Percentiles rank a stretch among this genome's conserved stretches.
Evolutionary conservation across 2,329 filamentous ascomycete genomes (phyloP).

Genomic region (Plectosphaerella plurivora): DNA sequence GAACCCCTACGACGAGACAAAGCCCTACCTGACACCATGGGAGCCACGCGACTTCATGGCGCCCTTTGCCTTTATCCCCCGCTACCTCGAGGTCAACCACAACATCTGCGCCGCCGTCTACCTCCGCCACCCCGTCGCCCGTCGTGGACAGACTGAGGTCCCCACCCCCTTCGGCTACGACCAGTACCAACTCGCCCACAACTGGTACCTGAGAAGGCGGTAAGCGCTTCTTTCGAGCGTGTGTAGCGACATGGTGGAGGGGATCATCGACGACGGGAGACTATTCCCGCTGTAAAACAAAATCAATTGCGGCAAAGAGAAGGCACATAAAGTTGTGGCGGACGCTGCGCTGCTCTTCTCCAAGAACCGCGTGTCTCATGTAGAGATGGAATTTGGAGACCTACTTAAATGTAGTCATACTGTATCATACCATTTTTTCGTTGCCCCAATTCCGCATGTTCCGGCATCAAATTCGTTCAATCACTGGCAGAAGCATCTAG

Average conservation of each 20-base stretch:
- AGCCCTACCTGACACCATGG: conserved; percentile 93
- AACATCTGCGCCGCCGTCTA: conserved; percentile 96
- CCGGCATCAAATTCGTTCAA: too few relatives aligned
- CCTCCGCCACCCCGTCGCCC: conserved; percentile 85
- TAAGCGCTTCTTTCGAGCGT: conserved; percentile 34
- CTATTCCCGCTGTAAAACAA: too few relatives aligned
- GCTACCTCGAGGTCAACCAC: conserved; percentile 96
- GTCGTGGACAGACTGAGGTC: conserved; percentile 74
- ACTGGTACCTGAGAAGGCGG: conserved; percentile 86
- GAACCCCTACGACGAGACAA: conserved; percentile 71
- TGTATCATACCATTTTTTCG: conserved; percentile 6
- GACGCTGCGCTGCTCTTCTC: too few relatives aligned
- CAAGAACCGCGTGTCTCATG: too few relatives aligned
- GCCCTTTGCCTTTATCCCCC: conserved; percentile 89
- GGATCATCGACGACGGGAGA: too few relatives aligned
- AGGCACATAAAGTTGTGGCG: too few relatives aligned
- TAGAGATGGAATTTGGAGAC: not conserved
- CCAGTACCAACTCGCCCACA: conserved; percentile 78
- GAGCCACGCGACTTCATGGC: conserved; percentile 79
- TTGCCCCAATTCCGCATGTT: too few relatives aligned
- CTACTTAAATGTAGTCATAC: conserved; percentile 6
- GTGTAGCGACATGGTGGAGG: not conserved
- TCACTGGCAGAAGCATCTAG: too few relatives aligned
- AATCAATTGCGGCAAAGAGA: too few relatives aligned
- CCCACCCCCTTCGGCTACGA: conserved; percentile 73